Evolutionary conservation across 768 basidiomycete genomes (phyloP).

Genomic region (Kwoniella sp.): DNA sequence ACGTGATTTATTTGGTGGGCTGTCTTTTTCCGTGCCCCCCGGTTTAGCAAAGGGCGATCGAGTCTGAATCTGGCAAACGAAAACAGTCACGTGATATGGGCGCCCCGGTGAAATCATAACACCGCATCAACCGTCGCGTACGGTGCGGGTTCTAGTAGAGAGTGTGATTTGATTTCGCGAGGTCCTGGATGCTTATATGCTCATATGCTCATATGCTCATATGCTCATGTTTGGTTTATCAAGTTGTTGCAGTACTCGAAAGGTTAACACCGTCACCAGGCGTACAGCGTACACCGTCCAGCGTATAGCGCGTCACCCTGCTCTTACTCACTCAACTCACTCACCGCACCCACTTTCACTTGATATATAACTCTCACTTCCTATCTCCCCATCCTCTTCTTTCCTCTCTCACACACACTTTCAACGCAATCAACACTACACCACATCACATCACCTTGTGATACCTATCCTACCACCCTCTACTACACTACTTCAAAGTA

Average conservation of each 20-base stretch:
- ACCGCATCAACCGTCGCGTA: conserved; percentile 1
- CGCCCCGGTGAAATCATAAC: not conserved
- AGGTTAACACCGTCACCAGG: no score
- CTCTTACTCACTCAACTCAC: not conserved
- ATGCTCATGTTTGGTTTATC: not conserved
- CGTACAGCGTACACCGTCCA: no score
- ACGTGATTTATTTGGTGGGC: no score
- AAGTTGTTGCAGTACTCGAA: not conserved
- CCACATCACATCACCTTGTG: not conserved
- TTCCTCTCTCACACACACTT: conserved; percentile 1
- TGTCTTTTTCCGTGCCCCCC: no score
- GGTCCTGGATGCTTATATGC: not conserved
- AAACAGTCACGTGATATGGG: not conserved
- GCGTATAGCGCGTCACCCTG: conserved; percentile 5
- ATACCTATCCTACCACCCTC: not conserved
- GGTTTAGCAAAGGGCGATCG: no score
- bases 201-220: no score
- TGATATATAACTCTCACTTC: conserved; percentile 1
- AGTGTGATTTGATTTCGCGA: conserved; percentile 3
- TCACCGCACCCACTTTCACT: not conserved
- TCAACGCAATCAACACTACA: not conserved
- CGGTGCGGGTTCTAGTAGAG: not conserved
- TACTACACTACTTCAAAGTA: conserved; percentile 8
- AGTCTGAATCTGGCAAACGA: no score
- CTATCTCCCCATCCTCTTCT: not conserved